phyloP scores from a whole-genome alignment of 495 filamentous ascomycete species.

The Neurospora sp. region DNA sequence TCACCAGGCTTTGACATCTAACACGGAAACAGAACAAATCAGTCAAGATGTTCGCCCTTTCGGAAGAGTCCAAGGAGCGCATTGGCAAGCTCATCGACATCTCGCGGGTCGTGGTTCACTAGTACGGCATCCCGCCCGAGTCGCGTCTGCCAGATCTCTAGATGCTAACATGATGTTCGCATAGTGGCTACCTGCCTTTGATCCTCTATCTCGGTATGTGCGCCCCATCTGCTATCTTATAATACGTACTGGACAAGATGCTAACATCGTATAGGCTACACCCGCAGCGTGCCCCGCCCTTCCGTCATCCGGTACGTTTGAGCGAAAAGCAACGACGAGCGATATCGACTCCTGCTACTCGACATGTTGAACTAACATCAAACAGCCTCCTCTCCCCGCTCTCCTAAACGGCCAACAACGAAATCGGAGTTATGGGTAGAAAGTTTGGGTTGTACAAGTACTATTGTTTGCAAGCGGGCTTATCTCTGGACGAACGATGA shows the following conservation, averaged over 20 bases:
- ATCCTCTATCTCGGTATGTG: constrained; percentile 92
- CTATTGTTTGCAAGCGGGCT: constrained; percentile 4
- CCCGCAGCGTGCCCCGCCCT: constrained; percentile 81
- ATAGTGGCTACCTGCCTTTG: constrained; percentile 87
- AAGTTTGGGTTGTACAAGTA: constrained; percentile 12
- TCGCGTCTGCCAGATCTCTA: neutral
- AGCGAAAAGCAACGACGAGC: neutral
- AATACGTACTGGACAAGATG: constrained; percentile 7
- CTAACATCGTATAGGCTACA: constrained; percentile 59
- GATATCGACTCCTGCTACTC: neutral
- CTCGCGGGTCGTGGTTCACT: constrained; percentile 92
- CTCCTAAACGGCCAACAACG: constrained; percentile 30
- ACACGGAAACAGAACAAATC: neutral
- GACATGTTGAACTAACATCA: constrained; percentile 1
- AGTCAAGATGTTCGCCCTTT: constrained; percentile 70
- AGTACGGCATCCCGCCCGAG: constrained; percentile 45
- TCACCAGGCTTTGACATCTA: neutral
- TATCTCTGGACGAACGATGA: neutral
- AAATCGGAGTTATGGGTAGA: neutral
- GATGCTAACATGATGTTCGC: constrained; percentile 25
- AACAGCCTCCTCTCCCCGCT: constrained; percentile 64
- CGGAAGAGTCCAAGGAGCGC: constrained; percentile 98
- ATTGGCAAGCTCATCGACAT: constrained; percentile 91
- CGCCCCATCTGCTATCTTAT: neutral
- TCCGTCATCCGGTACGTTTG: constrained; percentile 74